phyloP scores from a whole-genome alignment of 768 basidiomycete species.

The Rubroboletus satanas region DNA sequence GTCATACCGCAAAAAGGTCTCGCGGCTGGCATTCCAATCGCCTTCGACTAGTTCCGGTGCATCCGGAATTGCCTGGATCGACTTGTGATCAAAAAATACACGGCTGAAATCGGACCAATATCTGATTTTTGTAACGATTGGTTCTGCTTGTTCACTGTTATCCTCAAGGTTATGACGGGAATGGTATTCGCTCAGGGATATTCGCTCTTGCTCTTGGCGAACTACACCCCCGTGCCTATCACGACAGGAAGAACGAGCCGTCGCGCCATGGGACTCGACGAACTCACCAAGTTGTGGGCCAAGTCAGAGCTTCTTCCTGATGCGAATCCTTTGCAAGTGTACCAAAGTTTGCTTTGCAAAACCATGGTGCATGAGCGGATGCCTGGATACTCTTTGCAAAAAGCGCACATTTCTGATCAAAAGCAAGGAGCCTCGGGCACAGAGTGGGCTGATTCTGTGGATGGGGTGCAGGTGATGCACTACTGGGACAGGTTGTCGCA shows the following conservation, averaged over 20 bases:
- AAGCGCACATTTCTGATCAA: constrained; percentile 60
- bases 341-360: constrained; percentile 59
- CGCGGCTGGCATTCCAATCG: constrained; percentile 54
- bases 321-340: constrained; percentile 43
- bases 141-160: constrained; percentile 8
- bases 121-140: constrained; percentile 29
- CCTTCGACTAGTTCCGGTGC: constrained; percentile 45
- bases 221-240: constrained; percentile 47
- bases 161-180: constrained; percentile 33
- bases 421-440: constrained; percentile 62
- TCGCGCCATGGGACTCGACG: not conserved
- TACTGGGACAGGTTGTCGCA: not conserved
- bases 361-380: constrained; percentile 7
- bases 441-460: constrained; percentile 35
- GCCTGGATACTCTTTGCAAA: not conserved
- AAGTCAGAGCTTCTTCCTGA: constrained; percentile 24
- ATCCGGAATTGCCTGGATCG: constrained; percentile 62
- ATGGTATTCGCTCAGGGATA: constrained; percentile 57
- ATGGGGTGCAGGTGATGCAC: not conserved
- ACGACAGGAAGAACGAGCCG: constrained; percentile 1
- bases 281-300: constrained; percentile 21
- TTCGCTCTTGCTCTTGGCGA: constrained; percentile 50
- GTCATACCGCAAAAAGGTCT: constrained; percentile 51
- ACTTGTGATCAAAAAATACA: constrained; percentile 59
- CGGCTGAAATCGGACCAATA: constrained; percentile 53